Conservation (phyloP, 108 stramenopile genomes). For the Cylindrotheca closterium region DNA sequence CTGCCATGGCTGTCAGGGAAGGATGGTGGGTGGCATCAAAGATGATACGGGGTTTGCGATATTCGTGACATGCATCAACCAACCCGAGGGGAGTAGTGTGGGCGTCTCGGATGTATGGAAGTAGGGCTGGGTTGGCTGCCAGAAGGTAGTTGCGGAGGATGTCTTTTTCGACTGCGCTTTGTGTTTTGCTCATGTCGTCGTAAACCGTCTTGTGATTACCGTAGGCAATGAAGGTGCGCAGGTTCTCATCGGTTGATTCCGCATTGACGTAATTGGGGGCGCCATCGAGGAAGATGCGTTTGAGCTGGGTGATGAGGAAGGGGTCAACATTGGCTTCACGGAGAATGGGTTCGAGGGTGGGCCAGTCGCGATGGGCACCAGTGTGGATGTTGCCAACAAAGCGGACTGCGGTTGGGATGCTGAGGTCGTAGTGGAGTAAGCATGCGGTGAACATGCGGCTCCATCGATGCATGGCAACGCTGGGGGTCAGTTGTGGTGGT, state of each 20-base stretch:
- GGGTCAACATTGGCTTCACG: background rate
- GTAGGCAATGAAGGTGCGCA: slow-evolving; percentile 5
- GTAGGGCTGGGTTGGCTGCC: background rate
- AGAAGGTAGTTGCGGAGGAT: background rate
- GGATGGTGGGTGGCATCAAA: slow-evolving; percentile 1
- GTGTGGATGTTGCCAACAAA: slow-evolving; percentile 8
- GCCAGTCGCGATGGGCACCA: background rate
- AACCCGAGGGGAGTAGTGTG: slow-evolving; percentile 10
- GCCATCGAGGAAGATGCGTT: slow-evolving; percentile 5
- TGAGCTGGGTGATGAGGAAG: background rate
- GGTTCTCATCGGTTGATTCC: slow-evolving; percentile 12
- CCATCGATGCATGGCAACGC: background rate
- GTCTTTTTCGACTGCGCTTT: slow-evolving; percentile 7
- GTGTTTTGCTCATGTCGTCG: background rate
- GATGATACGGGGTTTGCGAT: background rate
- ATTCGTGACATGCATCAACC: background rate
- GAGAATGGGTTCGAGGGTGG: background rate
- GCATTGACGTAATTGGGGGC: slow-evolving; percentile 1
- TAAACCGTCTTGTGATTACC: slow-evolving; percentile 16
- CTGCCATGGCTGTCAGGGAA: background rate
- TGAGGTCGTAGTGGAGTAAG: background rate
- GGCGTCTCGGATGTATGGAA: slow-evolving; percentile 4
- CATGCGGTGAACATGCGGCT: background rate
- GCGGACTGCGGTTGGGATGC: background rate
- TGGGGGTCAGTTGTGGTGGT: background rate